Evolutionary conservation across 31 red algal species (phyloP).

Genomic region (Odonthalia washingtoniensis): DNA sequence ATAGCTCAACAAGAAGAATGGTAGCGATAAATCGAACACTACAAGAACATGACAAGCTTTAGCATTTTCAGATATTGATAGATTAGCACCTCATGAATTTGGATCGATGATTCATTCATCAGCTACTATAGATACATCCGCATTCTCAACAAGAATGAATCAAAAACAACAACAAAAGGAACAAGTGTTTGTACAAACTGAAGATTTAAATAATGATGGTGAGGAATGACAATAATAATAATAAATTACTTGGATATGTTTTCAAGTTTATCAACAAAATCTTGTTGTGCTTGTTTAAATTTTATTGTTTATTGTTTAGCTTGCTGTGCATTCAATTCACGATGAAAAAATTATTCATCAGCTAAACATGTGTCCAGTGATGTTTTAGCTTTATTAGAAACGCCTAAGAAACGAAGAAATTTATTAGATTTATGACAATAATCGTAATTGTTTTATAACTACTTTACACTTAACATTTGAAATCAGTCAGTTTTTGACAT

Average conservation of each 20-base stretch:
- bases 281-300: not conserved
- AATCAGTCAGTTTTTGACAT: too few species aligned
- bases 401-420: constrained; percentile 70
- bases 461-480: constrained; percentile 68
- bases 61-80: constrained; percentile 50
- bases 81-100: constrained; percentile 66
- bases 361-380: constrained; percentile 76
- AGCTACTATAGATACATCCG: constrained; percentile 48
- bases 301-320: constrained; percentile 39
- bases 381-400: constrained; percentile 65
- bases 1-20: constrained; percentile 48
- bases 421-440: constrained; percentile 44
- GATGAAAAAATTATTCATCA: constrained; percentile 69
- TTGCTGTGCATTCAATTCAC: constrained; percentile 73
- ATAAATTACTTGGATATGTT: too few species aligned
- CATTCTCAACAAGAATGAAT: too few species aligned
- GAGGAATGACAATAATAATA: too few species aligned
- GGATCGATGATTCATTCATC: constrained; percentile 67
- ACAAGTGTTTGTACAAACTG: too few species aligned
- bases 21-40: constrained; percentile 63
- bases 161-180: too few species aligned
- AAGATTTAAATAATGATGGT: not conserved
- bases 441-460: constrained; percentile 51
- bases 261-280: too few species aligned
- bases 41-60: too few species aligned